Percentiles rank a stretch among this genome's conserved stretches.
Evolutionary conservation across 108 stramenopile genomes (phyloP).

Genomic region (Craspedostauros australis): DNA sequence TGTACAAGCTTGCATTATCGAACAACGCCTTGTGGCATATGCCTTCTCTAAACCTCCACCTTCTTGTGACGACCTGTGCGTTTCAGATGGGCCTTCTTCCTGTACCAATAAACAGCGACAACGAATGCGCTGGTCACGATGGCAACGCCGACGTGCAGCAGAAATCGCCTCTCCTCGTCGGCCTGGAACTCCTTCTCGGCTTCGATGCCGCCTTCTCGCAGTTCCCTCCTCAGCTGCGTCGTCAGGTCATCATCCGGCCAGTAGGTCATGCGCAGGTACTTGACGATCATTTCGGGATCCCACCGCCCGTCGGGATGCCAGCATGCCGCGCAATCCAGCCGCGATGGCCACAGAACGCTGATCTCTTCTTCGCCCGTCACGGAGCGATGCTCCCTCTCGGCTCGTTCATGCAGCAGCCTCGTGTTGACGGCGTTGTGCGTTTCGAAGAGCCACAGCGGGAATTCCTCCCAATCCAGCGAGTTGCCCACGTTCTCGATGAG

Average conservation of each 20-base stretch:
- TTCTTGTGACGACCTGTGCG: too few species aligned
- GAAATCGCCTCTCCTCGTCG: slow-evolving; percentile 80
- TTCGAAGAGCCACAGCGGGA: slow-evolving; percentile 72
- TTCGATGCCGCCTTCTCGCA: too few species aligned
- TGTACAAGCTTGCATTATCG: too few species aligned
- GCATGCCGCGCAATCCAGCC: slow-evolving; percentile 34
- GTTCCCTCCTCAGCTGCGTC: not conserved
- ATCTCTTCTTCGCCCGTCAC: slow-evolving; percentile 16
- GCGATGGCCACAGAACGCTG: slow-evolving; percentile 29
- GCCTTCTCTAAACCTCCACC: too few species aligned
- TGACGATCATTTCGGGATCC: slow-evolving; percentile 26
- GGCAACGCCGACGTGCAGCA: slow-evolving; percentile 87
- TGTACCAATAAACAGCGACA: too few species aligned
- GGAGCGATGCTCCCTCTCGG: slow-evolving; percentile 20
- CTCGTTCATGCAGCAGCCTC: slow-evolving; percentile 51
- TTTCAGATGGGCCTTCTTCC: too few species aligned
- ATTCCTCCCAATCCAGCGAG: slow-evolving; percentile 49
- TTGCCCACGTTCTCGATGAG: slow-evolving; percentile 26
- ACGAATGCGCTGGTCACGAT: too few species aligned
- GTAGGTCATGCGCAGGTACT: slow-evolving; percentile 32
- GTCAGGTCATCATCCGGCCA: slow-evolving; percentile 29
- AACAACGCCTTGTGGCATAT: too few species aligned
- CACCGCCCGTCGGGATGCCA: slow-evolving; percentile 33
- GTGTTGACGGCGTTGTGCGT: slow-evolving; percentile 80
- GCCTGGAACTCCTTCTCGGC: slow-evolving; percentile 64